Base-by-base conservation (phyloP, 208 protist genomes). In the Willaertia magna region DNA sequence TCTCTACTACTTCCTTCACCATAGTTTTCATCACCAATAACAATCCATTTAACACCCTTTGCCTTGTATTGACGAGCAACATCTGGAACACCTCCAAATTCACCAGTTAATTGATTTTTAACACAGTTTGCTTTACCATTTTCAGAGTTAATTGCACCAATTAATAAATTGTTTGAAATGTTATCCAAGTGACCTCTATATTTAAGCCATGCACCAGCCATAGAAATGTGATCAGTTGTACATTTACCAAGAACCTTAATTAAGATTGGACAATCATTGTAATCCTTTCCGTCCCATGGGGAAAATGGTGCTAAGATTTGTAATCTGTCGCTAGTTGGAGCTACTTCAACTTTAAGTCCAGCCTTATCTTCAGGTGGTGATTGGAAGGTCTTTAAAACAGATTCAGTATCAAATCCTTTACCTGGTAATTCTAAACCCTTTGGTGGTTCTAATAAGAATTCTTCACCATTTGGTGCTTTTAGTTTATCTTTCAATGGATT, bases 151-250 rank as follows among this genome's bases (percentile, higher is more conserved):
- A 92, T 88, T 39, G 91, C 93, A 59, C 93, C 94, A 76, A 96
- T 96, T 34, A 95, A 86, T 74, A 93, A 89, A 86, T 96, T 96
- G 90, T 96, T 95, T 44, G 90, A 92, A 78, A 96, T 96, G 87
- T 96, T 96, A 55, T 96, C 93, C 42, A 95, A 88, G 85, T 95
- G 93, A 74, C 94, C 93, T 85, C 93, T 90, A 90, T 95, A 96
- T 84, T 92, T 93, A 52, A 95, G 87, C 93, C 93, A 95, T 82
- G 92, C 88, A 47, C 93, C 93, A 48, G 93, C 94, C 85, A 92
- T 92, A 2, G 86, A 91, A 51, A 96, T 96, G 88, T 95, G 93
- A 88, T 96, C 94, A 26, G 94, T 96, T n/a, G 94, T 96, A 89
- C 93, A 95, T 87, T 96, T 96, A 79, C 94, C 94, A 85, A 91